A percentile compares a stretch with the other conserved stretches of the same genome.
Evolutionary conservation across 495 filamentous ascomycete genomes (phyloP).

Genomic region (Penicillium canariense): DNA sequence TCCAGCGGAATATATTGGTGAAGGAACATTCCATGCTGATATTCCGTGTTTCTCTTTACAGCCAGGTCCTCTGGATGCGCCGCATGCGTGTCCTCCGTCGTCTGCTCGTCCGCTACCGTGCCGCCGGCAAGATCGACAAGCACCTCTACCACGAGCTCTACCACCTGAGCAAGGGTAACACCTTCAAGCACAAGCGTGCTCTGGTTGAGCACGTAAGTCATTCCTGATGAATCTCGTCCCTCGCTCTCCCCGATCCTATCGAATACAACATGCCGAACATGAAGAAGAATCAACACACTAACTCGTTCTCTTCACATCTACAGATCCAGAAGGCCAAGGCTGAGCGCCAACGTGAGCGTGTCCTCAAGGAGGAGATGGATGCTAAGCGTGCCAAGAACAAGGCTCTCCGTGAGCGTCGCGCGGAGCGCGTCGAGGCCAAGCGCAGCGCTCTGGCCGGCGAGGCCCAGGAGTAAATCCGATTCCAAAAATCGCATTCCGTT

Average conservation of each 20-base stretch:
- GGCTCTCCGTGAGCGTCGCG: slow-evolving; percentile 95
- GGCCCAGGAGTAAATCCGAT: slow-evolving; percentile 59
- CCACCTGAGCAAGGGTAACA: slow-evolving; percentile 99
- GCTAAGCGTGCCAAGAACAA: slow-evolving; percentile 99
- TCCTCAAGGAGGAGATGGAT: slow-evolving; percentile 99
- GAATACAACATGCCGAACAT: background rate
- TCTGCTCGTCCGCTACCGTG: slow-evolving; percentile 98
- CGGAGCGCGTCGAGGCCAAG: slow-evolving; percentile 86
- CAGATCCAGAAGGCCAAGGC: slow-evolving; percentile 99
- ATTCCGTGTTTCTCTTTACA: slow-evolving; percentile 32
- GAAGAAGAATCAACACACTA: slow-evolving; percentile 18
- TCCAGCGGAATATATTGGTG: background rate
- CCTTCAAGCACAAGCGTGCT: slow-evolving; percentile 99
- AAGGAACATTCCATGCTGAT: slow-evolving; percentile 17
- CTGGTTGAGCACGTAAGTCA: slow-evolving; percentile 97
- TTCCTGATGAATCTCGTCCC: slow-evolving; percentile 8
- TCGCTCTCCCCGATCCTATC: background rate
- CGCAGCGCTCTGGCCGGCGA: slow-evolving; percentile 76
- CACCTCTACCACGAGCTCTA: slow-evolving; percentile 99
- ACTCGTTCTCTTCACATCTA: slow-evolving; percentile 28
- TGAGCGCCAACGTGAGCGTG: slow-evolving; percentile 91
- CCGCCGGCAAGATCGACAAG: slow-evolving; percentile 99
- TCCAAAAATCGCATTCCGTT: slow-evolving; percentile 30
- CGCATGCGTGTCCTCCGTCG: slow-evolving; percentile 98
- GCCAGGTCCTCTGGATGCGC: slow-evolving; percentile 98